Base-by-base conservation (phyloP, 2,329 filamentous ascomycete genomes). In the Colletotrichum gigasporum region DNA sequence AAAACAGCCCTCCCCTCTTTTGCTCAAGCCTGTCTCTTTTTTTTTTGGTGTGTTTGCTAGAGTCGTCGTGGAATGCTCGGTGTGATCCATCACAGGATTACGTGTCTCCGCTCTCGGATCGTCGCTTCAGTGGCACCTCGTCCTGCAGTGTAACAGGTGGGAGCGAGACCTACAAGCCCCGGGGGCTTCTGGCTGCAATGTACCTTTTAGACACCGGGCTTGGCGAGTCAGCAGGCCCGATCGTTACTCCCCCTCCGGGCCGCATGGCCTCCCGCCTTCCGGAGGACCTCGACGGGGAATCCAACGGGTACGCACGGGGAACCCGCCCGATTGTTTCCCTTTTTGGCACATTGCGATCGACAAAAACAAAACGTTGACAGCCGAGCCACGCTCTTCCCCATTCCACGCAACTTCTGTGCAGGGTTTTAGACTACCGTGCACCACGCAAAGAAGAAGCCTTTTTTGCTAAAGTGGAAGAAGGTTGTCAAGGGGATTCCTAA, bases 261-360 rank as follows among this genome's bases (percentile, higher is more conserved):
- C 48, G 32, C 14, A 20, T 24, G 26, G 35, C 47, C 45, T 42
- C 37, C 51, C 37, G 51, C 51, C 37, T 42, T 54, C 51, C 51
- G 37, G 37, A 39, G 50, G 35, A 16, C 50, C 11, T 8, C 34
- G 16, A 22, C 20, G 34, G n/a, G n/a, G n/a, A n/a, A n/a, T n/a
- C n/a, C n/a, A n/a, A n/a, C n/a, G n/a, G n/a, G n/a, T n/a, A n/a
- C n/a, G n/a, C n/a, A n/a, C n/a, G n/a, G n/a, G n/a, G n/a, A n/a
- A 35, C 47, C 51, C 37, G 51, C 37, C 14, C 37, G 28, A 5
- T 7, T 18, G 37, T n/a, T 28, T 35, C 32, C 22, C n/a, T 39
- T 1, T 16, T 20, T 39, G 14, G 5, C n/a, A 5, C 18, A 53
- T 42, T 37, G 34, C 16, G 37, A 44, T 44, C 51, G 34, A 26